Evolutionary conservation across 1,284 basidiomycete species (phyloP).

Genomic region (Abortiporus biennis): DNA sequence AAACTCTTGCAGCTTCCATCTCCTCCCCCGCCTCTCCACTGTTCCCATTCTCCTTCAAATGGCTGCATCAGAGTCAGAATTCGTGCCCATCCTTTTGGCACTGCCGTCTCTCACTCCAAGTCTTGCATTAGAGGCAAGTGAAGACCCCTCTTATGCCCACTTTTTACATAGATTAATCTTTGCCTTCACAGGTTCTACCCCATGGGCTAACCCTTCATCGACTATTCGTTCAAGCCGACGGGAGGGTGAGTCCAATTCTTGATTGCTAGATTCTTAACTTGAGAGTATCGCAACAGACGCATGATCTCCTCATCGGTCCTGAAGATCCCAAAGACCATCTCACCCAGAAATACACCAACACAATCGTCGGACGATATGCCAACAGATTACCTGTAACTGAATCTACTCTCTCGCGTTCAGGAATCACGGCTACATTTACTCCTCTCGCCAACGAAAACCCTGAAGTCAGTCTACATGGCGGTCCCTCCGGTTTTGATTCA

Average conservation of each 20-base stretch:
- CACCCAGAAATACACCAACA: conserved; percentile 63
- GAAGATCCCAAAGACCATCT: conserved; percentile 55
- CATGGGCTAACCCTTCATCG: conserved; percentile 62
- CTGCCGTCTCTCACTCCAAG: conserved; percentile 50
- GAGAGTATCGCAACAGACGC: conserved; percentile 53
- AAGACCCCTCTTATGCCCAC: background rate
- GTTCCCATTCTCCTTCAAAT: too few relatives aligned
- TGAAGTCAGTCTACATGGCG: conserved; percentile 67
- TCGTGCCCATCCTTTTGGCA: conserved; percentile 45
- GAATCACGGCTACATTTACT: conserved; percentile 41
- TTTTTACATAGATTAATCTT: conserved; percentile 2
- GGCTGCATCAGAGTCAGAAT: conserved; percentile 26
- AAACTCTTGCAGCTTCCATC: too few relatives aligned
- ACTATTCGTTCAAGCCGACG: conserved; percentile 57
- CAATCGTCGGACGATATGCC: conserved; percentile 65
- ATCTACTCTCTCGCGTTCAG: conserved; percentile 48
- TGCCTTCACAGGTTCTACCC: conserved; percentile 46
- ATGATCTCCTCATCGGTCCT: conserved; percentile 71
- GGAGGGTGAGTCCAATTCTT: too few relatives aligned
- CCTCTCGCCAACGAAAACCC: conserved; percentile 42
- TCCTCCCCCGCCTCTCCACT: too few relatives aligned
- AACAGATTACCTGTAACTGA: conserved; percentile 55
- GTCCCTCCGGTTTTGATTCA: conserved; percentile 57
- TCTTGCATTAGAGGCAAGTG: conserved; percentile 48
- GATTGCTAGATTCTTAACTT: too few relatives aligned